phyloP scores from a whole-genome alignment of 1,284 basidiomycete species.

The Microbotryomycetes sp. region DNA sequence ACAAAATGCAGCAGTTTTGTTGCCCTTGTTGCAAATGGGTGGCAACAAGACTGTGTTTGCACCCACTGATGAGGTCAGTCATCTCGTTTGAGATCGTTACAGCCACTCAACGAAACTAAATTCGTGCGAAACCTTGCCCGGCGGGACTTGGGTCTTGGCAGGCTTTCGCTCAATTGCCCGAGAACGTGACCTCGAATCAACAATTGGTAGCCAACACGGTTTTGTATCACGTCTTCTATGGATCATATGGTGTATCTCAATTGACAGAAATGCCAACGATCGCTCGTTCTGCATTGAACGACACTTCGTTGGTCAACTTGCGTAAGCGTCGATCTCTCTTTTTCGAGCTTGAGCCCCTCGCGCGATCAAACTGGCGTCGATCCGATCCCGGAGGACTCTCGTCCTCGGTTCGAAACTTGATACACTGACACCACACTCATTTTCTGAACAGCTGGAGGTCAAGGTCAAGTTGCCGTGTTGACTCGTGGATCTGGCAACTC shows the following conservation, averaged over 20 bases:
- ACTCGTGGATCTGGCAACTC: conserved; percentile 3
- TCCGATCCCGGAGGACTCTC: conserved; percentile 8
- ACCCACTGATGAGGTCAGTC: conserved; percentile 19
- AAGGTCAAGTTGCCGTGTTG: conserved; percentile 19
- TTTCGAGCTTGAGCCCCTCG: conserved; percentile 7
- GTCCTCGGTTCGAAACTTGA: too few species aligned
- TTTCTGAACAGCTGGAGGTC: conserved; percentile 2
- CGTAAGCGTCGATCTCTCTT: conserved; percentile 1
- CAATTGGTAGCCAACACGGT: conserved; percentile 18
- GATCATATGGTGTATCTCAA: conserved; percentile 6
- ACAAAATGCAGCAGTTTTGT: background rate
- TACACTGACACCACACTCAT: conserved; percentile 9
- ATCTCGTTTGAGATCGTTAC: too few species aligned
- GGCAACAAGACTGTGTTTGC: conserved; percentile 29
- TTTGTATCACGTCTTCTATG: conserved; percentile 30
- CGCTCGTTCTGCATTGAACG: conserved; percentile 23
- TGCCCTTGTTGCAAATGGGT: background rate
- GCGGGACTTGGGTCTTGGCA: background rate
- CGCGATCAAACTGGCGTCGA: conserved; percentile 7
- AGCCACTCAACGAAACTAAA: too few species aligned
- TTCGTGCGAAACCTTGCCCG: background rate
- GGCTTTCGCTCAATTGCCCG: conserved; percentile 20
- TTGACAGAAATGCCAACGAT: conserved; percentile 24
- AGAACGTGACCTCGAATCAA: conserved; percentile 15
- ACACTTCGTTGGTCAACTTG: conserved; percentile 19